phyloP scores from a whole-genome alignment of 805 yeast species.

The Pichia kluyveri region DNA sequence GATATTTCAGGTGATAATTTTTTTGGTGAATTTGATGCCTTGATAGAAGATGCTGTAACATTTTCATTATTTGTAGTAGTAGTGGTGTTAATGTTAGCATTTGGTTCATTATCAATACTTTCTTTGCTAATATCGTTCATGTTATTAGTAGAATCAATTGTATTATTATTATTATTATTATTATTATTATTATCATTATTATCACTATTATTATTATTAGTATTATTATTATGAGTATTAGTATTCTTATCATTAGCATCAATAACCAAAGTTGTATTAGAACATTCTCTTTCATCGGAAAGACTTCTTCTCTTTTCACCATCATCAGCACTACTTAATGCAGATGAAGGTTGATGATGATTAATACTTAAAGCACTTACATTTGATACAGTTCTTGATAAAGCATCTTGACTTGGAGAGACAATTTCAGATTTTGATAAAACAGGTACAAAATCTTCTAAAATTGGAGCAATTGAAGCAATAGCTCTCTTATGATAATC shows the following conservation, averaged over 20 bases:
- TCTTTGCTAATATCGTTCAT: too few species aligned
- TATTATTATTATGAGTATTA: background rate
- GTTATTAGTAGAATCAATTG: too few species aligned
- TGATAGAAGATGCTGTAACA: too few species aligned
- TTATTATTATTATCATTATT: too few species aligned
- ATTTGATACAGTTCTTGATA: slow-evolving; percentile 26
- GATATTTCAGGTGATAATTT: background rate
- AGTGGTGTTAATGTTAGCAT: background rate
- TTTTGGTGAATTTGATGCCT: too few species aligned
- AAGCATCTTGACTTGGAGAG: slow-evolving; percentile 23
- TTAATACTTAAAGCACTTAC: slow-evolving; percentile 23
- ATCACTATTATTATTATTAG: background rate
- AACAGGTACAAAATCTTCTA: slow-evolving; percentile 63
- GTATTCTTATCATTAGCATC: background rate
- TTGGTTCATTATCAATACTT: too few species aligned
- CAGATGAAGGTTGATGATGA: slow-evolving; percentile 6
- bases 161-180: too few species aligned
- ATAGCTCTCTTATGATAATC: slow-evolving; percentile 47
- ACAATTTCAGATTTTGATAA: slow-evolving; percentile 38
- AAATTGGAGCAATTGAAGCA: slow-evolving; percentile 72
- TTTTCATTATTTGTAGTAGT: background rate
- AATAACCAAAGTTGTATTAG: too few species aligned
- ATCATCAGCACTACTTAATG: background rate
- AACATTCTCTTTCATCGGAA: background rate
- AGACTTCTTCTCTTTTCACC: background rate